phyloP scores from a whole-genome alignment of 129 eudicot species.

The Lonicera japonica region DNA sequence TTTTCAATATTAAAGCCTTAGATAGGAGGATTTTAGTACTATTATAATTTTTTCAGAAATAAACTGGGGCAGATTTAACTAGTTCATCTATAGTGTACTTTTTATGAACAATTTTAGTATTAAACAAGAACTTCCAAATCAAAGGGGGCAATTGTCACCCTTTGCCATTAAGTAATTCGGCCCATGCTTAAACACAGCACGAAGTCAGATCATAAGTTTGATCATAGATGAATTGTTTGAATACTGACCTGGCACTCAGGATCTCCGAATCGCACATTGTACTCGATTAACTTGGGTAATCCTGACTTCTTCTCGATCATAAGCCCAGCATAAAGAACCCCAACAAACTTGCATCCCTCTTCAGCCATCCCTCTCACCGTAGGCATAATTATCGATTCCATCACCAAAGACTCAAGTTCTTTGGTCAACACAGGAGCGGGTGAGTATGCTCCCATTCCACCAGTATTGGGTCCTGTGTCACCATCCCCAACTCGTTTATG shows the following conservation, averaged over 20 bases:
- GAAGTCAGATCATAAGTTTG: not conserved
- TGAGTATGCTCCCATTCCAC: constrained; percentile 98
- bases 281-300: constrained; percentile 79
- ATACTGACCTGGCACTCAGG: constrained; percentile 96
- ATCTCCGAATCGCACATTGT: constrained; percentile 95
- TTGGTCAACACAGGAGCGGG: constrained; percentile 84
- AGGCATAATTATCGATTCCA: constrained; percentile 75
- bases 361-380: constrained; percentile 84
- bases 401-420: constrained; percentile 69
- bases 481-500: constrained; percentile 96
- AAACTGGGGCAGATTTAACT: no score
- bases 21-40: no score
- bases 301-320: constrained; percentile 93
- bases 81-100: no score
- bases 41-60: no score
- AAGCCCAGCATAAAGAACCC: constrained; percentile 89
- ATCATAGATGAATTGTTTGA: not conserved
- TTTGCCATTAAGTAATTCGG: no score
- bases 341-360: constrained; percentile 89
- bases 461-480: constrained; percentile 89
- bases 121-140: no score
- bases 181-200: not conserved
- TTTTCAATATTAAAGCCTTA: no score
- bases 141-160: no score
- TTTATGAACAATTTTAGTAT: no score